Base-by-base conservation (phyloP, 2,329 filamentous ascomycete species). In the Aspergillus persii region DNA sequence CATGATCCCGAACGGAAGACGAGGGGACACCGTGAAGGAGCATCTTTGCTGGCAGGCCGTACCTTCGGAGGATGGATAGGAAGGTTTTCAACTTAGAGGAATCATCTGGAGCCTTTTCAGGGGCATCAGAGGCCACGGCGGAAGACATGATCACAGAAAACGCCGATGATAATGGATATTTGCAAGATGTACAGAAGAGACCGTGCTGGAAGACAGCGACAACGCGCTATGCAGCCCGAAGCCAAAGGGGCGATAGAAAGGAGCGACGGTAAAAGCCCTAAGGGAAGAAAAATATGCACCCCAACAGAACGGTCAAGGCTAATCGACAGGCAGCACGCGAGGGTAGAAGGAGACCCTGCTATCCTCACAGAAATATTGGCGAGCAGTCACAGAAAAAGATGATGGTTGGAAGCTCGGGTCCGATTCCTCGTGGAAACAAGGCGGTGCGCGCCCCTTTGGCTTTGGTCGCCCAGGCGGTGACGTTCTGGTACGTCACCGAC, bases 21-120 rank as follows among this genome's bases (percentile, higher is more conserved):
- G 27, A 41, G 26, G 50, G 29, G 50, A 47, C 9, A 47, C 26
- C 15, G 41, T n/a, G 23, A 44, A 36, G 8, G 26, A 11, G 23
- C 15, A 51, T 23, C 12, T 51, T 4, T 31, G 9, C 8, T n/a
- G 8, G 23, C 23, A 49, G 23, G 30, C 56, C 61, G 27, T 83
- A 96, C 92, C 90, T 96, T 78, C 89, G 89, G 71, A 98, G 79
- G 67, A 97, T 96, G 56, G 88, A 86, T 62, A 97, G 77, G 71
- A 98, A 96, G 1, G 91, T 96, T 78, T 87, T 90, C 71, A 98
- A 81, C 82, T 96, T 96, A 66, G 90, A 94, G 66, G 86, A 87
- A 60, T 98, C 93, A 79, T 91, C 92, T 65, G 83, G 82, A 15
- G 80, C 76, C 75, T 87, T 86, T 71, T 87, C 85, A 33, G 74